phyloP scores from a whole-genome alignment of 2,329 filamentous ascomycete genomes.

The Curvularia eragrostidis region DNA sequence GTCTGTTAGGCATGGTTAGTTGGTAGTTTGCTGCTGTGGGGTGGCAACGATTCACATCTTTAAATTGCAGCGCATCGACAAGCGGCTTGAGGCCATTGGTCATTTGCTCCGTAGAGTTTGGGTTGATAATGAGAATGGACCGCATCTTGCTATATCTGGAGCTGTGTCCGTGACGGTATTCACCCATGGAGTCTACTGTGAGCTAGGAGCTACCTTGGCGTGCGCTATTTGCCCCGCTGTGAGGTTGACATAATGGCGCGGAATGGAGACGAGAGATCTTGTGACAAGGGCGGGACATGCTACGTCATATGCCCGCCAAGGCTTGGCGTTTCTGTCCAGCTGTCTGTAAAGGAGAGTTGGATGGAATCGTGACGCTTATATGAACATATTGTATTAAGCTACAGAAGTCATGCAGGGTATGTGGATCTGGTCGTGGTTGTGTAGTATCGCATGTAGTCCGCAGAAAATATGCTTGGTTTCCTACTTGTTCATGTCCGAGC shows the following conservation, averaged over 20 bases:
- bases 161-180: slow-evolving; percentile 30
- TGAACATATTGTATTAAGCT: slow-evolving; percentile 19
- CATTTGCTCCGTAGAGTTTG: slow-evolving; percentile 78
- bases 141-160: slow-evolving; percentile 44
- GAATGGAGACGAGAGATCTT: slow-evolving; percentile 17
- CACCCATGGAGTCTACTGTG: slow-evolving; percentile 29
- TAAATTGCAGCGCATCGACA: slow-evolving; percentile 54
- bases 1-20: slow-evolving; percentile 54
- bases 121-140: slow-evolving; percentile 75
- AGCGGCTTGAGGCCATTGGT: slow-evolving; percentile 68
- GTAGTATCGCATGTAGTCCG: neutral
- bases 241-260: slow-evolving; percentile 17
- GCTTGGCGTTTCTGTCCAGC: neutral
- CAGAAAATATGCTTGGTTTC: neutral
- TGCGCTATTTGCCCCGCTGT: slow-evolving; percentile 23
- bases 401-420: slow-evolving; percentile 10
- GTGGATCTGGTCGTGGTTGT: neutral
- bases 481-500: slow-evolving; percentile 1
- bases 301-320: slow-evolving; percentile 16
- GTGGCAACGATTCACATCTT: slow-evolving; percentile 49
- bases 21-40: slow-evolving; percentile 43
- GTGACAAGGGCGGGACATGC: slow-evolving; percentile 16
- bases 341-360: neutral
- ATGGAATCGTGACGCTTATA: neutral
- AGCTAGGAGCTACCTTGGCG: neutral